A percentile compares a stretch with the other conserved stretches of the same genome.
phyloP scores from a whole-genome alignment of 495 filamentous ascomycete species.

The Melanomma pulvis-pyrius region DNA sequence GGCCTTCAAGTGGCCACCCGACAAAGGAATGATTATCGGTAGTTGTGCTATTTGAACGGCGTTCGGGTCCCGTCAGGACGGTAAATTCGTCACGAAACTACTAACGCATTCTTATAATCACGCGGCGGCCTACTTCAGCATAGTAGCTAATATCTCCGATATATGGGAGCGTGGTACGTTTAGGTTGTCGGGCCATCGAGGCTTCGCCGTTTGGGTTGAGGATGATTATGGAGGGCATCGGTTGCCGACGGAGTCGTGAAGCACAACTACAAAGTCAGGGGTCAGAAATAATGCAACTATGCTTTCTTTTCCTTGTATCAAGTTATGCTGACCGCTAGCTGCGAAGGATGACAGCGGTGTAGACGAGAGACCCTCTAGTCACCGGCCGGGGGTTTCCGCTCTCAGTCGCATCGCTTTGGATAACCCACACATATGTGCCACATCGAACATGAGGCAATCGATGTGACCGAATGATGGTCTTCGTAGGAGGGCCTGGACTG shows the following conservation, averaged over 20 bases:
- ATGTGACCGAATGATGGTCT: neutral
- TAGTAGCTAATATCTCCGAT: too few species aligned
- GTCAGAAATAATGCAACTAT: neutral
- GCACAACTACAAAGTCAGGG: neutral
- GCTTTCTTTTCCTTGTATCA: neutral
- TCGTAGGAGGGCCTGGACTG: neutral
- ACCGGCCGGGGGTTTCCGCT: neutral
- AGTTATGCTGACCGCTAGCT: neutral
- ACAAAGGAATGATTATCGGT: too few species aligned
- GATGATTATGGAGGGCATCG: neutral
- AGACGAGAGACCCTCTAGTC: neutral
- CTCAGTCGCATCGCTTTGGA: neutral
- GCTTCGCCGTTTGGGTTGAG: neutral
- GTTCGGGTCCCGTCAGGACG: too few species aligned
- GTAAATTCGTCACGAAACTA: too few species aligned
- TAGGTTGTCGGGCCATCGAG: constrained; percentile 1
- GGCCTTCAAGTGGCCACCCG: too few species aligned
- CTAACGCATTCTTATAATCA: too few species aligned
- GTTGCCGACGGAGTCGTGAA: neutral
- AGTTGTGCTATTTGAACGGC: too few species aligned
- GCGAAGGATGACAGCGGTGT: neutral
- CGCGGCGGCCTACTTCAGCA: too few species aligned
- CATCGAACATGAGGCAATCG: neutral
- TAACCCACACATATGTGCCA: neutral
- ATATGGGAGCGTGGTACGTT: too few species aligned